Percentiles rank a stretch among this genome's conserved stretches.
phyloP scores from a whole-genome alignment of 345 rosid genomes.

The Linum usitatissimum region DNA sequence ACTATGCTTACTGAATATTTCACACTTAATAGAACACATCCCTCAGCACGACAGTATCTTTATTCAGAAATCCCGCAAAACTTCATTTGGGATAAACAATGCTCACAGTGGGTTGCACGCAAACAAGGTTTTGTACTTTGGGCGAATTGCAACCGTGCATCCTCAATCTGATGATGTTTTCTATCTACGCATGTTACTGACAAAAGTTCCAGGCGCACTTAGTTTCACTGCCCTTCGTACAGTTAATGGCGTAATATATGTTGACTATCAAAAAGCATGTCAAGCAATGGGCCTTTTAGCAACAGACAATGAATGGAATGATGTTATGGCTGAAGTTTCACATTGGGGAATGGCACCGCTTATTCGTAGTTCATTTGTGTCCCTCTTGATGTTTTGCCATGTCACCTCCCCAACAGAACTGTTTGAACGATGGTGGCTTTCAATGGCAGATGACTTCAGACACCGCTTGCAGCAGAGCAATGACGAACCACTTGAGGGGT shows the following conservation, averaged over 20 bases:
- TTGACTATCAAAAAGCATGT: not conserved
- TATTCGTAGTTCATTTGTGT: not conserved
- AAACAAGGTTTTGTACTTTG: not conserved
- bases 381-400: not conserved
- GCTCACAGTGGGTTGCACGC: not conserved
- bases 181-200: not conserved
- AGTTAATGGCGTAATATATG: not conserved
- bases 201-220: not conserved
- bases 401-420: not conserved
- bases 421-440: not conserved
- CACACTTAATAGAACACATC: not conserved
- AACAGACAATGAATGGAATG: not conserved
- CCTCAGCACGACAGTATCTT: not conserved
- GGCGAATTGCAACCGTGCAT: not conserved
- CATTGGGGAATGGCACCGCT: not conserved
- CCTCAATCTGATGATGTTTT: not conserved
- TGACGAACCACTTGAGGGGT: not conserved
- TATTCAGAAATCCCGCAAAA: not conserved
- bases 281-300: not conserved
- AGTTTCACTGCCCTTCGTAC: not conserved
- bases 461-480: not conserved
- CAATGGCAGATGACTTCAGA: not conserved
- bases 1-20: not conserved
- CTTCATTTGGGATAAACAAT: not conserved
- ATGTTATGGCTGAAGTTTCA: not conserved